A percentile compares a stretch with the other conserved stretches of the same genome.
Conservation (phyloP, 148 eudicot genomes). For the Rhododendron griersonianum region DNA sequence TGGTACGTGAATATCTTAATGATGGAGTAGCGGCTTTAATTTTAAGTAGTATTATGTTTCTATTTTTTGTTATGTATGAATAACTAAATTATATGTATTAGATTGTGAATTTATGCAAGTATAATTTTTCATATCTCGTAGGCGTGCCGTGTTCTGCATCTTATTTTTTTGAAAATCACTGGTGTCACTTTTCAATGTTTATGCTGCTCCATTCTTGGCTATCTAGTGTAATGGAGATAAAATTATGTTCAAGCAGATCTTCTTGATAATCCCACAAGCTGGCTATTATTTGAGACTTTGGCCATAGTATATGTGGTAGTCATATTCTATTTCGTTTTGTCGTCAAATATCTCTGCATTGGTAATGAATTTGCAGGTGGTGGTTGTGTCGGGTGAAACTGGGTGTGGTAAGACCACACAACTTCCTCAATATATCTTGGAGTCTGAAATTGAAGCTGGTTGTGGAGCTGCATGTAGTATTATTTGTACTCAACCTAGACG, state of each 20-base stretch:
- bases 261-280: not conserved
- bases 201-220: not conserved
- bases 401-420: conserved; percentile 98
- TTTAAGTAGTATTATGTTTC: not conserved
- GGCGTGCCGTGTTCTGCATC: not conserved
- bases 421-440: conserved; percentile 96
- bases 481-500: conserved; percentile 98
- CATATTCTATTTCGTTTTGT: not conserved
- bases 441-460: conserved; percentile 80
- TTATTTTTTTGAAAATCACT: not conserved
- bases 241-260: not conserved
- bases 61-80: not conserved
- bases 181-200: not conserved
- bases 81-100: too few species aligned
- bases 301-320: not conserved
- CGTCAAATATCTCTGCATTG: not conserved
- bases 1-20: not conserved
- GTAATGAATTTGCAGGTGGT: conserved; percentile 55
- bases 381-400: conserved; percentile 96
- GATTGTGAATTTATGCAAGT: not conserved
- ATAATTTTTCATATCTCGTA: not conserved
- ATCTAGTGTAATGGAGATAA: not conserved
- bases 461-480: conserved; percentile 85
- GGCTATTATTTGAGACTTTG: not conserved
- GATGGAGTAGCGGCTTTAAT: not conserved